Evolutionary conservation across 768 basidiomycete species (phyloP).

Genomic region (Lentinula edodes): DNA sequence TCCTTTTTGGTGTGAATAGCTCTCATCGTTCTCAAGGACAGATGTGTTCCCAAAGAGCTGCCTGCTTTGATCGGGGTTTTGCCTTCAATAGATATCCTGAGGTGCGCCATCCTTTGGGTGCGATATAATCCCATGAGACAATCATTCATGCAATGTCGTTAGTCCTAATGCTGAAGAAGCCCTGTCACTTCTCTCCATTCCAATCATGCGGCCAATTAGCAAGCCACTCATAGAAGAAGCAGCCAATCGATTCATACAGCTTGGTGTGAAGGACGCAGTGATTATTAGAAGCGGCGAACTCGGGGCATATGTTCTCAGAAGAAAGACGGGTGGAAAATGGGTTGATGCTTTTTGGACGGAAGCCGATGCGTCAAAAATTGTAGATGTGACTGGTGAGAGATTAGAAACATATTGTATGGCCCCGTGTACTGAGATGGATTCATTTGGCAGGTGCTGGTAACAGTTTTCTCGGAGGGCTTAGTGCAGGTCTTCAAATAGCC

Average conservation of each 20-base stretch:
- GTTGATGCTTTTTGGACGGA: slow-evolving; percentile 66
- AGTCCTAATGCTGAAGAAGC: slow-evolving; percentile 91
- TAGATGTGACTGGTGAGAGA: slow-evolving; percentile 73
- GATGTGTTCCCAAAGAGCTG: slow-evolving; percentile 76
- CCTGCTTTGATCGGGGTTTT: slow-evolving; percentile 59
- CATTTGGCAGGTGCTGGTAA: slow-evolving; percentile 74
- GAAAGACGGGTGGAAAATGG: slow-evolving; percentile 46
- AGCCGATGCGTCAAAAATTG: slow-evolving; percentile 41
- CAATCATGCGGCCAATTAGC: slow-evolving; percentile 33
- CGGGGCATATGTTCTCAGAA: slow-evolving; percentile 62
- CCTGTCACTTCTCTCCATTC: slow-evolving; percentile 53
- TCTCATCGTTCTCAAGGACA: slow-evolving; percentile 40
- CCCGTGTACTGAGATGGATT: background rate
- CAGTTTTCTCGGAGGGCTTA: slow-evolving; percentile 79
- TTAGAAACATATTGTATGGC: too few relatives aligned
- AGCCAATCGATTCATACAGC: slow-evolving; percentile 52
- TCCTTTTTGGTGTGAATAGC: background rate
- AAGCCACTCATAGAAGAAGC: slow-evolving; percentile 60
- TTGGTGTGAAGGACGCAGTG: slow-evolving; percentile 56
- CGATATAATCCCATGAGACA: too few relatives aligned
- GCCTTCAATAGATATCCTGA: slow-evolving; percentile 58
- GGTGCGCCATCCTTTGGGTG: slow-evolving; percentile 31
- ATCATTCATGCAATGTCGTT: background rate
- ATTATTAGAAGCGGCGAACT: slow-evolving; percentile 71
- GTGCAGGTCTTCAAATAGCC: slow-evolving; percentile 59